phyloP scores from a whole-genome alignment of 371 early-diverging fungal species.

The Fennellomyces sp. region DNA sequence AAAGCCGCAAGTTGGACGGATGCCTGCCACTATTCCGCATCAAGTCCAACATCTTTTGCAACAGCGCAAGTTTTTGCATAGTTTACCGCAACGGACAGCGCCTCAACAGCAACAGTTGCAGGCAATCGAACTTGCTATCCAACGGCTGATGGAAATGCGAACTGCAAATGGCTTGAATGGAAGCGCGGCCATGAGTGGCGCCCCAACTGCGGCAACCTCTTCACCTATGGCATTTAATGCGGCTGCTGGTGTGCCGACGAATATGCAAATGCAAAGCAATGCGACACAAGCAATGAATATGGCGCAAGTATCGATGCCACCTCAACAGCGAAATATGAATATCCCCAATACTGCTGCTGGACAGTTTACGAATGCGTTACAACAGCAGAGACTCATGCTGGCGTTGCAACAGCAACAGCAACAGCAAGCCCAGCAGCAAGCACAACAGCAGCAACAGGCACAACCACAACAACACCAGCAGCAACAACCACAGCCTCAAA shows the following conservation, averaged over 20 bases:
- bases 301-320: conserved; percentile 3
- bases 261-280: conserved; percentile 10
- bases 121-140: conserved; percentile 15
- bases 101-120: conserved; percentile 40
- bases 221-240: conserved; percentile 19
- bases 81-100: conserved; percentile 2
- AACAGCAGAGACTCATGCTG: conserved; percentile 16
- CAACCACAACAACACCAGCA: conserved; percentile 29
- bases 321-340: conserved; percentile 8
- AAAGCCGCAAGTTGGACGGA: background rate
- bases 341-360: conserved; percentile 5
- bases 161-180: background rate
- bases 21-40: background rate
- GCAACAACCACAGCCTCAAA: conserved; percentile 24
- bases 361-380: conserved; percentile 9
- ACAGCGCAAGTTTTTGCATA: conserved; percentile 2
- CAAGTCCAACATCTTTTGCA: conserved; percentile 14
- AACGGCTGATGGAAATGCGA: conserved; percentile 7
- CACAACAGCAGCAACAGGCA: conserved; percentile 10
- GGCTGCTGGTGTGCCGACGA: conserved; percentile 9
- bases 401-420: conserved; percentile 26
- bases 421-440: conserved; percentile 18
- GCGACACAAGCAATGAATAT: conserved; percentile 8
- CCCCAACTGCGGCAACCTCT: conserved; percentile 12
- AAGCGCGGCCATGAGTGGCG: conserved; percentile 7